Evolutionary conservation across 768 basidiomycete genomes (phyloP).

Genomic region (Lentinula sp.): DNA sequence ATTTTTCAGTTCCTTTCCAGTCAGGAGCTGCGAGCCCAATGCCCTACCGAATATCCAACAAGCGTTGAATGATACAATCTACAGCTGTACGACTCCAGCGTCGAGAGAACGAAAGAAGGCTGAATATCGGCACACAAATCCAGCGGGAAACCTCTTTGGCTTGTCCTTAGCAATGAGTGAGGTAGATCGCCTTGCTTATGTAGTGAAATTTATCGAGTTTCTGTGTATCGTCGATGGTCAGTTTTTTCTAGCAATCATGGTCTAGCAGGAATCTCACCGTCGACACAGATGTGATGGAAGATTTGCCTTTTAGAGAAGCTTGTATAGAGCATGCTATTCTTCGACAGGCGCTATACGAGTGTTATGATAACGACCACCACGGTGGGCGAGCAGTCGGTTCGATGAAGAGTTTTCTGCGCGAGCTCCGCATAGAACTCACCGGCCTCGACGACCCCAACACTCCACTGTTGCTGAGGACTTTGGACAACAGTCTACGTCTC

Average conservation of each 20-base stretch:
- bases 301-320: constrained; percentile 15
- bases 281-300: constrained; percentile 16
- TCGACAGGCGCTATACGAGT: not conserved
- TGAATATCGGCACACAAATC: constrained; percentile 14
- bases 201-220: constrained; percentile 15
- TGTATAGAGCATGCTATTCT: constrained; percentile 11
- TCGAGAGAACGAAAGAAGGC: constrained; percentile 14
- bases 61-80: not conserved
- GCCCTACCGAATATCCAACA: not conserved
- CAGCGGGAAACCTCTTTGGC: constrained; percentile 15
- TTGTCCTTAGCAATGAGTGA: constrained; percentile 14
- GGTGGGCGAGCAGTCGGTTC: not conserved
- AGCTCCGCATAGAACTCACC: not conserved
- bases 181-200: constrained; percentile 15
- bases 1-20: constrained; percentile 2
- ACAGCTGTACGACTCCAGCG: not conserved
- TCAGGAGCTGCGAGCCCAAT: not conserved
- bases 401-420: constrained; percentile 1
- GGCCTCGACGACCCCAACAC: not conserved
- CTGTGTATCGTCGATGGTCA: constrained; percentile 19
- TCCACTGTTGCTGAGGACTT: not conserved
- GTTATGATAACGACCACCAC: not conserved
- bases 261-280: too few relatives aligned
- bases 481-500: not conserved
- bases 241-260: not conserved